These are phyloP conservation scores for Penicillium samsonianum DNA, from an alignment of 495 filamentous ascomycete genomes.

Conservation along the genomic window DNA sequence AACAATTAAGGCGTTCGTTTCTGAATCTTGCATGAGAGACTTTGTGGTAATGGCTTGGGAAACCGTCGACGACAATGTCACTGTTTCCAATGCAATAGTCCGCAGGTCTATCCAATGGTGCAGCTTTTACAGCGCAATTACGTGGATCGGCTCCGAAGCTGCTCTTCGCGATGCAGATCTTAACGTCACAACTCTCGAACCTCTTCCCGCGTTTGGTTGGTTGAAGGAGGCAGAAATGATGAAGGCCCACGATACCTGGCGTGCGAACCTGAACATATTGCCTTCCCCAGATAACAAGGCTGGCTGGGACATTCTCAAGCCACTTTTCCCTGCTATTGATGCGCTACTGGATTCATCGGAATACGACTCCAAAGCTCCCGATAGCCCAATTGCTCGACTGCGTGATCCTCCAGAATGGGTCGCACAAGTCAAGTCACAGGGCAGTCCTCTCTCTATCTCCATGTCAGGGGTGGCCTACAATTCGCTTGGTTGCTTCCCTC, in stretches of 20 bases:
- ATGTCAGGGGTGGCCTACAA: slow-evolving; percentile 47
- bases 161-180: slow-evolving; percentile 44
- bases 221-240: slow-evolving; percentile 55
- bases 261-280: slow-evolving; percentile 42
- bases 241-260: slow-evolving; percentile 53
- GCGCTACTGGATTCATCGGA: slow-evolving; percentile 32
- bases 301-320: slow-evolving; percentile 33
- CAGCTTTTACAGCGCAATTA: slow-evolving; percentile 56
- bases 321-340: slow-evolving; percentile 32
- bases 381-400: slow-evolving; percentile 19
- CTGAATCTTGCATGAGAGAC: slow-evolving; percentile 50
- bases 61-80: slow-evolving; percentile 50
- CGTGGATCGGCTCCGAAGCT: slow-evolving; percentile 50
- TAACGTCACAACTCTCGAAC: slow-evolving; percentile 41
- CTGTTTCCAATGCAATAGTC: slow-evolving; percentile 52
- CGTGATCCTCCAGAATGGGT: slow-evolving; percentile 47
- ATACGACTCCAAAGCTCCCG: slow-evolving; percentile 8
- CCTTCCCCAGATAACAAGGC: slow-evolving; percentile 14
- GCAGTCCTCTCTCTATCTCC: slow-evolving; percentile 53
- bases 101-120: slow-evolving; percentile 56
- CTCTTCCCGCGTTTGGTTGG: slow-evolving; percentile 58
- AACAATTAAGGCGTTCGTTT: slow-evolving; percentile 56
- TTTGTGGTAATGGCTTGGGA: slow-evolving; percentile 56
- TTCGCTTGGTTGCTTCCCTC: slow-evolving; percentile 56
- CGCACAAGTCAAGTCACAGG: slow-evolving; percentile 36